Percentiles rank a stretch among this genome's conserved stretches.
These are phyloP conservation scores for Corylus avellana DNA, from an alignment of 306 rosid species.

Conservation along the genomic window DNA sequence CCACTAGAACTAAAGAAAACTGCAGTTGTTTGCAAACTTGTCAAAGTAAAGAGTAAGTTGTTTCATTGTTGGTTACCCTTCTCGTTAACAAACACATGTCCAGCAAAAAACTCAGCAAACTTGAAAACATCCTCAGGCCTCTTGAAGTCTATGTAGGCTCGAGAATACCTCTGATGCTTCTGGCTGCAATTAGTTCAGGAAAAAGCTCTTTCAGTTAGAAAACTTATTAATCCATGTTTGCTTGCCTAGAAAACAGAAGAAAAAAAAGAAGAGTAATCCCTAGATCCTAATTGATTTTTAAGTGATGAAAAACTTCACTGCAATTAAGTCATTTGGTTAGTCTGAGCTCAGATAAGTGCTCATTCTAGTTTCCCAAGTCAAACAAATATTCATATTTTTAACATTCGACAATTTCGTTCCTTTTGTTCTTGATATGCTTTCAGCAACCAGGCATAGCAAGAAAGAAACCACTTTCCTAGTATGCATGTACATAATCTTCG, in stretches of 20 bases:
- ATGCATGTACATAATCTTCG: not conserved
- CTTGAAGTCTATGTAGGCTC: conserved; percentile 83
- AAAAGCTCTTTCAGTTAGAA: conserved; percentile 26
- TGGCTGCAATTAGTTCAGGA: conserved; percentile 57
- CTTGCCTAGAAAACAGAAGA: not conserved
- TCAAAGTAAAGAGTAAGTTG: not conserved
- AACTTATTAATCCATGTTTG: conserved; percentile 2
- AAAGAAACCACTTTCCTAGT: not conserved
- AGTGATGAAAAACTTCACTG: not conserved
- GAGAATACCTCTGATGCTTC: conserved; percentile 72
- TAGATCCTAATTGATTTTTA: not conserved
- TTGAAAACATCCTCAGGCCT: conserved; percentile 72
- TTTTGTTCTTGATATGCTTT: not conserved
- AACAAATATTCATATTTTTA: not conserved
- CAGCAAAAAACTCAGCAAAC: conserved; percentile 79
- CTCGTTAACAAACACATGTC: conserved; percentile 92
- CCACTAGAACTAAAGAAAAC: not conserved
- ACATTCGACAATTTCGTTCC: not conserved
- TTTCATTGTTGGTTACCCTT: conserved; percentile 51
- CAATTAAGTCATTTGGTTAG: not conserved
- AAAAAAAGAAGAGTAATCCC: not conserved
- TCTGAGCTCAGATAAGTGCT: not conserved
- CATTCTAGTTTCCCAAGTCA: not conserved
- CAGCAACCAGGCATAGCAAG: not conserved
- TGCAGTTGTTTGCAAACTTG: not conserved